Conservation (phyloP, 768 basidiomycete species). For the Xerocomellus intermedius region DNA sequence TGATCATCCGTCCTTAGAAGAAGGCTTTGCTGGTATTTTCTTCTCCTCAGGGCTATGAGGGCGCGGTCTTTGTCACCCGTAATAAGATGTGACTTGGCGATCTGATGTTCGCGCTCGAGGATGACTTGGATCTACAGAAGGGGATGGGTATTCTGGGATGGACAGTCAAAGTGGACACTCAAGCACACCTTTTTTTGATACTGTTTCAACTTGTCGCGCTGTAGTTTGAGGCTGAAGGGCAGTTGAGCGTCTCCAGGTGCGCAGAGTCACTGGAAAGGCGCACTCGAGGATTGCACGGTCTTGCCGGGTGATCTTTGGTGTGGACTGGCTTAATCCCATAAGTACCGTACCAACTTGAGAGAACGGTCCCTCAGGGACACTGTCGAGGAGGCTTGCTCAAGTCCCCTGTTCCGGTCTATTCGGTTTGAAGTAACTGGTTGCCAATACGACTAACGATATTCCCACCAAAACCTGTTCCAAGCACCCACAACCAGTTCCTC, state of each 20-base stretch:
- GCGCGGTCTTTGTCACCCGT: constrained; percentile 87
- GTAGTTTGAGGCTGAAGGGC: constrained; percentile 78
- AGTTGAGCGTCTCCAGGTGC: constrained; percentile 19
- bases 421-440: background rate
- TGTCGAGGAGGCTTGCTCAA: background rate
- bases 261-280: constrained; percentile 18
- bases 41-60: constrained; percentile 78
- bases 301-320: constrained; percentile 87
- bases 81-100: constrained; percentile 80
- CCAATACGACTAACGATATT: background rate
- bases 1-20: constrained; percentile 88
- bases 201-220: constrained; percentile 92
- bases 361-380: background rate
- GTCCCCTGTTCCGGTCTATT: background rate
- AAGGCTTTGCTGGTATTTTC: constrained; percentile 92
- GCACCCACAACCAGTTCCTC: constrained; percentile 12
- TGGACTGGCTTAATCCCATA: constrained; percentile 74
- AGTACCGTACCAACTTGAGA: background rate
- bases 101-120: constrained; percentile 83
- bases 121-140: constrained; percentile 73
- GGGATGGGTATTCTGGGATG: background rate
- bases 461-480: constrained; percentile 15
- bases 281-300: constrained; percentile 96
- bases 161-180: background rate
- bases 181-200: constrained; percentile 86